Base-by-base conservation (phyloP, 345 rosid species). In the Laguncularia racemosa region DNA sequence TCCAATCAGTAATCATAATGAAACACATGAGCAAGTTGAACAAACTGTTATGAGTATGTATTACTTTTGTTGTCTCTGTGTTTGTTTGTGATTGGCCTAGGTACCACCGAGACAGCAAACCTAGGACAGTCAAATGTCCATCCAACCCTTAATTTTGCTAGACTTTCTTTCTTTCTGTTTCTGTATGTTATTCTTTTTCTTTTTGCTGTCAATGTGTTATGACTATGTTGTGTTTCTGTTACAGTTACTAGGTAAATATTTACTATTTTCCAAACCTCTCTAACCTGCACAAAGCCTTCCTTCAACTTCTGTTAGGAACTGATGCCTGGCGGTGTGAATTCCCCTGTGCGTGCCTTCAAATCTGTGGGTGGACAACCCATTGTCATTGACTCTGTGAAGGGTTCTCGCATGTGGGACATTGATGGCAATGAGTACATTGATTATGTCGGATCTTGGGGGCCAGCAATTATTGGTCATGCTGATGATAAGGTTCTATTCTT, bases 361-460 rank as follows among this genome's bases (percentile, higher is more conserved):
- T 89, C 97, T 16, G 99, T 90, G 28, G 99, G 97, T 46, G 97
- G 99, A 23, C 95, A 90, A 44, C 96, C 99, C 0, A 82, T 95
- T 47, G 52, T 90, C 61, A 61, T 95, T 4, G 99, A 95, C 75
- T 80, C 95, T 21, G 95, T 88, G 17, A 88, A 90, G 83, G 99
- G 99, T 49, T 88, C 92, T 50, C 83, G 59, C 56, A 87, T 90
- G 91, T 78, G 95, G 95, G 99, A 93, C 62, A 82, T 93, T 15
- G 95, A 93, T 81, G 97, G 99, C 33, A 93, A 93, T 21, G 91
- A 85, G 76, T 93, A 88, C 69, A 77, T 90, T 40, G 99, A 93
- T 73, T 93, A 90, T 56, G 97, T 88, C 52, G 97, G 99, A 48
- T 90, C 97, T 55, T 90, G 97, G 97, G 99, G 97, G 14, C 99